Percentiles rank a stretch among this genome's conserved stretches.
Conservation (phyloP, 768 basidiomycete species). For the Leccinum sublutescens region DNA sequence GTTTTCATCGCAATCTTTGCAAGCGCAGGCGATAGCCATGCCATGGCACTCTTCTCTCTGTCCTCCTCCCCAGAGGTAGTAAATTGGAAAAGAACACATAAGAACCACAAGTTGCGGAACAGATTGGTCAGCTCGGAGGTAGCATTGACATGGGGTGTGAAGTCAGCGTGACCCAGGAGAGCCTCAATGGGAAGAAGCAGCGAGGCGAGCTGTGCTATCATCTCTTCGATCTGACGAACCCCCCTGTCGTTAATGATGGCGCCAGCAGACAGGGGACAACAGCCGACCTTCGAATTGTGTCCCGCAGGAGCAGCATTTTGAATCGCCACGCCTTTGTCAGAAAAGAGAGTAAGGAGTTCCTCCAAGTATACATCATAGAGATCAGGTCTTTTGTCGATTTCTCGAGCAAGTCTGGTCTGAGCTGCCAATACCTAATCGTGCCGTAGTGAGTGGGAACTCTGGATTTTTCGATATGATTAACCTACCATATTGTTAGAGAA, state of each 20-base stretch:
- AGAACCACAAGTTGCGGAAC: constrained; percentile 94
- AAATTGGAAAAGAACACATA: constrained; percentile 85
- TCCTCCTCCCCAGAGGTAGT: constrained; percentile 42
- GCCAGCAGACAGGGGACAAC: constrained; percentile 6
- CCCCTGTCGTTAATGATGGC: constrained; percentile 5
- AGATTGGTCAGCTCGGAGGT: constrained; percentile 63
- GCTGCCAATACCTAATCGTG: constrained; percentile 73
- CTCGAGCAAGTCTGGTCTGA: constrained; percentile 85
- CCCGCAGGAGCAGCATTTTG: constrained; percentile 75
- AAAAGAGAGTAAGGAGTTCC: constrained; percentile 84
- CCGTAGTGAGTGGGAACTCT: neutral
- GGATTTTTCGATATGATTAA: neutral
- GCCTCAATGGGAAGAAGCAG: constrained; percentile 90
- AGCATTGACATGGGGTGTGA: constrained; percentile 55
- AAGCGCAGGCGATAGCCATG: constrained; percentile 77
- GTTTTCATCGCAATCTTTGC: constrained; percentile 82
- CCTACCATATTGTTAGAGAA: constrained; percentile 86
- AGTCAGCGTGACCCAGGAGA: constrained; percentile 69
- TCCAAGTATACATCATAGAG: constrained; percentile 75
- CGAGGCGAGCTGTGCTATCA: constrained; percentile 85
- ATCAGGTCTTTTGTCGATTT: constrained; percentile 70
- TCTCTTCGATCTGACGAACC: constrained; percentile 61
- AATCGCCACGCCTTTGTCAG: constrained; percentile 88
- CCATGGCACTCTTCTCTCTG: constrained; percentile 62
- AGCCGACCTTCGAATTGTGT: constrained; percentile 60